Evolutionary conservation across 495 filamentous ascomycete genomes (phyloP).

Genomic region (Tetracladium setigerum): DNA sequence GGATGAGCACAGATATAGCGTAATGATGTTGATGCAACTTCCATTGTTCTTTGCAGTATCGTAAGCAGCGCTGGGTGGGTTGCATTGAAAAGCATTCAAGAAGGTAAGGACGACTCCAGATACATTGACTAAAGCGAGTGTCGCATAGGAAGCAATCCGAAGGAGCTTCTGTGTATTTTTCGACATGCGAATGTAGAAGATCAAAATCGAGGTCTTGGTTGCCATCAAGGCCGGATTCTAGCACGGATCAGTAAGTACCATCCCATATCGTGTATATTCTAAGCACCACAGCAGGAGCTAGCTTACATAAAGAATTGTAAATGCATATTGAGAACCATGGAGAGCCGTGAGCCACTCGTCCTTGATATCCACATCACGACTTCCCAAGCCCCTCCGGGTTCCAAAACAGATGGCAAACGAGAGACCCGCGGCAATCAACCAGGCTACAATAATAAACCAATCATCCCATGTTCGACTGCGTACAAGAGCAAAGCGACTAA

Average conservation of each 20-base stretch:
- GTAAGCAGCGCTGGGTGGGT: constrained; percentile 50
- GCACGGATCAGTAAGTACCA: constrained; percentile 9
- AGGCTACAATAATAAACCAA: constrained; percentile 76
- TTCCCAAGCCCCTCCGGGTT: constrained; percentile 61
- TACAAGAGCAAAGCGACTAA: constrained; percentile 68
- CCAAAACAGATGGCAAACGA: constrained; percentile 71
- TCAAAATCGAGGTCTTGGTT: constrained; percentile 84
- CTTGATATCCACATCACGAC: constrained; percentile 61
- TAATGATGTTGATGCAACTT: constrained; percentile 24
- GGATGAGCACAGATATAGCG: constrained; percentile 19
- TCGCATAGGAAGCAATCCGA: constrained; percentile 20
- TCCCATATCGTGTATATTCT: background rate
- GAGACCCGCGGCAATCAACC: constrained; percentile 70
- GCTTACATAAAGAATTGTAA: constrained; percentile 23
- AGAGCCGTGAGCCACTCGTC: constrained; percentile 5
- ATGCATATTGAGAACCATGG: constrained; percentile 18
- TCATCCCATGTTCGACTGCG: constrained; percentile 65
- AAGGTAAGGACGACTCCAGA: constrained; percentile 68
- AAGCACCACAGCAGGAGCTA: background rate
- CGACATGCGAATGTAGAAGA: constrained; percentile 38
- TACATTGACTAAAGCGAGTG: constrained; percentile 20
- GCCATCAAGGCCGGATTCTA: constrained; percentile 86
- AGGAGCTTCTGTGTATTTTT: constrained; percentile 18
- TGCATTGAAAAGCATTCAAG: constrained; percentile 84
- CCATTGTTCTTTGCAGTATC: background rate